Evolutionary conservation across 2,329 filamentous ascomycete species (phyloP).

Genomic region (Cladorrhinum sp.): DNA sequence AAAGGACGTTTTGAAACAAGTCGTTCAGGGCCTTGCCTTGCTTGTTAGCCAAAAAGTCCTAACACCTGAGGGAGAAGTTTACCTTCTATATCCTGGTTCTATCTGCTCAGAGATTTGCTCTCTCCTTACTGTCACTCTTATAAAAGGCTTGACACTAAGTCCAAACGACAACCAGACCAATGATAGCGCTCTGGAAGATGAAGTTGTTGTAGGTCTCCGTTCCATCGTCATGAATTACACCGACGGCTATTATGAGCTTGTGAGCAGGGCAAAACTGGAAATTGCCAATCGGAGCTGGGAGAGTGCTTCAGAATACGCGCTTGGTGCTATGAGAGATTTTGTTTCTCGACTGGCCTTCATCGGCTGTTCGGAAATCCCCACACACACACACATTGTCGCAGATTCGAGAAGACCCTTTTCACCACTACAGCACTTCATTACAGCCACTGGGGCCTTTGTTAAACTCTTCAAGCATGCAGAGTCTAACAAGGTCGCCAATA

Average conservation of each 20-base stretch:
- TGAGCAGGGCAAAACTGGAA: constrained; percentile 26
- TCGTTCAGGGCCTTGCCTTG: constrained; percentile 45
- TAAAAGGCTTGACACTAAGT: constrained; percentile 29
- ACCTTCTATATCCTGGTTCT: constrained; percentile 35
- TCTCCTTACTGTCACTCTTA: constrained; percentile 22
- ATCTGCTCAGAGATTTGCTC: constrained; percentile 40
- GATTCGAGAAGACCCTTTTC: constrained; percentile 13
- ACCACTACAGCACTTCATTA: constrained; percentile 38
- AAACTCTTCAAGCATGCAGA: constrained; percentile 23
- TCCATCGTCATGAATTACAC: constrained; percentile 37
- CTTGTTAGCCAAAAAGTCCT: constrained; percentile 42
- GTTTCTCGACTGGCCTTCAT: constrained; percentile 47
- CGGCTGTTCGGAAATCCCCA: constrained; percentile 44
- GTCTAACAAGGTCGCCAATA: constrained; percentile 32
- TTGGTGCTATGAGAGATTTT: constrained; percentile 34
- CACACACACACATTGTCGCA: constrained; percentile 28
- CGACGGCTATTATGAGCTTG: constrained; percentile 35
- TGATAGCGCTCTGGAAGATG: constrained; percentile 34
- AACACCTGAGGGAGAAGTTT: constrained; percentile 15
- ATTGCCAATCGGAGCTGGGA: constrained; percentile 28
- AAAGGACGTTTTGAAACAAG: constrained; percentile 41
- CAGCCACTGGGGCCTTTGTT: constrained; percentile 36
- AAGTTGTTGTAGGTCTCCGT: constrained; percentile 41
- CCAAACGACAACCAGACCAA: constrained; percentile 24
- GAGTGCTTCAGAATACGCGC: constrained; percentile 22